Evolutionary conservation across 2,329 filamentous ascomycete genomes (phyloP).

Genomic region (Penicillium sp.): DNA sequence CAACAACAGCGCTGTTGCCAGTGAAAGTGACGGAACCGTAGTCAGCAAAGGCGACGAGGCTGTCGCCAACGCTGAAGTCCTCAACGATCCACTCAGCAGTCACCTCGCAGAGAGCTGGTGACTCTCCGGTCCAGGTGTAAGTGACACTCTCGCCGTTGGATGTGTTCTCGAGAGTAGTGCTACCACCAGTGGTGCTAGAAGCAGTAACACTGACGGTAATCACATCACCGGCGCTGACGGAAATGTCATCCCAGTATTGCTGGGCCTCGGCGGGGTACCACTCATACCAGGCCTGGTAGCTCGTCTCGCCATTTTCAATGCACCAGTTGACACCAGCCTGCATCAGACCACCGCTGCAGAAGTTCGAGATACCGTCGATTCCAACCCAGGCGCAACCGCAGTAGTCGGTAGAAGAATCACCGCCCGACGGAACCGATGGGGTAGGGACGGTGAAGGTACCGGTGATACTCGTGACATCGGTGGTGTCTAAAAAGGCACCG

Average conservation of each 20-base stretch:
- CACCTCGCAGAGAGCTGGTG: constrained; percentile 5
- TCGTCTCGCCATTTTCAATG: constrained; percentile 1
- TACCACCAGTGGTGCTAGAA: background rate
- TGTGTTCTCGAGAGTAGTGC: background rate
- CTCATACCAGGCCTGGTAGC: constrained; percentile 9
- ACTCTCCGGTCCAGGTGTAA: constrained; percentile 1
- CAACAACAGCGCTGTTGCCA: constrained; percentile 7
- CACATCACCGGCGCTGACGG: constrained; percentile 5
- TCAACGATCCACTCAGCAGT: constrained; percentile 11
- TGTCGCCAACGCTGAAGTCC: constrained; percentile 5
- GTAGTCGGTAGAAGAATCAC: constrained; percentile 35
- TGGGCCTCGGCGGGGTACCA: constrained; percentile 8
- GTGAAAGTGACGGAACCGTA: constrained; percentile 11
- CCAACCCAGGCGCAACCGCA: constrained; percentile 61
- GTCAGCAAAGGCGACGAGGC: constrained; percentile 9
- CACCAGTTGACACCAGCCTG: constrained; percentile 12
- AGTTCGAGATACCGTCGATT: constrained; percentile 40
- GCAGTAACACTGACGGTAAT: constrained; percentile 8
- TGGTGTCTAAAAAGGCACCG: background rate
- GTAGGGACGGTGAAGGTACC: constrained; percentile 7
- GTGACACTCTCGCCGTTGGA: background rate
- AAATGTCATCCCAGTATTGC: constrained; percentile 4
- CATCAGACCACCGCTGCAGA: constrained; percentile 8
- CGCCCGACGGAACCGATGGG: background rate
- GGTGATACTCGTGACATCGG: background rate